Conservation (phyloP, 768 basidiomycete genomes). For the Lentinus brumalis region DNA sequence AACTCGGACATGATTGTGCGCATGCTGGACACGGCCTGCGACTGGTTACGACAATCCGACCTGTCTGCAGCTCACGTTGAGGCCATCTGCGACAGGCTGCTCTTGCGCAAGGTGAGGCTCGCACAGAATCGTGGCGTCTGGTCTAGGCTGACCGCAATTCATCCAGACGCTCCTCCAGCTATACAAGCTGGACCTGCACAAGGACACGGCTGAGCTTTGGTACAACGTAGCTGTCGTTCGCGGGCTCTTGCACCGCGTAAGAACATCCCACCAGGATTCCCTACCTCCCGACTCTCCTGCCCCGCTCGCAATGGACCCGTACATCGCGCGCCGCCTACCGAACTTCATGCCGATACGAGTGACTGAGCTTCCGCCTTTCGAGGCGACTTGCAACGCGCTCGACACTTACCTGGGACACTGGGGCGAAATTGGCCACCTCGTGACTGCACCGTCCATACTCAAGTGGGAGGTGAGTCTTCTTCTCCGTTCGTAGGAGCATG, state of each 20-base stretch:
- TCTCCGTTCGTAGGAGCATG: background rate
- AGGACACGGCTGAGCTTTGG: constrained; percentile 39
- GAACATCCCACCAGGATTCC: constrained; percentile 38
- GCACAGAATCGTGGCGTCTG: background rate
- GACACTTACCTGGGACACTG: constrained; percentile 54
- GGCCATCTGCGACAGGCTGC: constrained; percentile 52
- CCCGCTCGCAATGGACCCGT: constrained; percentile 61
- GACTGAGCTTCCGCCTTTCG: constrained; percentile 49
- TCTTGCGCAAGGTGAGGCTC: constrained; percentile 56
- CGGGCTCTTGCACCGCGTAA: constrained; percentile 43
- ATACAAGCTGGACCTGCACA: constrained; percentile 44
- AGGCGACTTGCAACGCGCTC: constrained; percentile 54
- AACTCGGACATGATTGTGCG: constrained; percentile 54
- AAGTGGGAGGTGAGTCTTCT: constrained; percentile 62
- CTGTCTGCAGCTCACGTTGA: constrained; percentile 28
- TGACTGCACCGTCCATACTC: constrained; percentile 44
- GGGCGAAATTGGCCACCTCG: constrained; percentile 52
- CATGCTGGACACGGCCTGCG: constrained; percentile 59
- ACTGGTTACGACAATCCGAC: constrained; percentile 49
- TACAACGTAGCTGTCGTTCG: constrained; percentile 43
- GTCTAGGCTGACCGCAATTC: background rate
- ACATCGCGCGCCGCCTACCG: constrained; percentile 64
- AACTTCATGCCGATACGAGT: constrained; percentile 71
- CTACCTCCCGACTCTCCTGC: constrained; percentile 50
- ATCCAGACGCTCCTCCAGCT: constrained; percentile 52